phyloP scores from a whole-genome alignment of 2,329 filamentous ascomycete species.

The Aciculosporium take region DNA sequence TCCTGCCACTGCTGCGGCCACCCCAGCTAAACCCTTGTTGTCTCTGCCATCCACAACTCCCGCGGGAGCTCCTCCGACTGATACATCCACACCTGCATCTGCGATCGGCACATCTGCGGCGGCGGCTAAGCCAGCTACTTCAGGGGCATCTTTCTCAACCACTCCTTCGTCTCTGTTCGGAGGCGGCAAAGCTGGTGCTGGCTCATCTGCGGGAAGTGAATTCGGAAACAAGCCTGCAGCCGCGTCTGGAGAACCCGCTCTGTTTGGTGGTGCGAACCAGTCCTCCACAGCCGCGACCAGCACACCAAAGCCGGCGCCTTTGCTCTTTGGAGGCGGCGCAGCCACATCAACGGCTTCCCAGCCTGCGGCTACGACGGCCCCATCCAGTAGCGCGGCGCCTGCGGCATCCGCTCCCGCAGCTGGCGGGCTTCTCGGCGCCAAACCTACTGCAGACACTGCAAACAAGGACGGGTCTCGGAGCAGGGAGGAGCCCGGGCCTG shows the following conservation, averaged over 20 bases:
- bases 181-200: slow-evolving; percentile 14
- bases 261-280: slow-evolving; percentile 16
- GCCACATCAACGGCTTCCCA: slow-evolving; percentile 15
- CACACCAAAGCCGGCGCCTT: slow-evolving; percentile 8
- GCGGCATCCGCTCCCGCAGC: slow-evolving; percentile 11
- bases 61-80: slow-evolving; percentile 37
- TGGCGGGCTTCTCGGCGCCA: slow-evolving; percentile 19
- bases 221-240: slow-evolving; percentile 14
- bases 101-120: slow-evolving; percentile 6
- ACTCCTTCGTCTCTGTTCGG: slow-evolving; percentile 17
- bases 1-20: slow-evolving; percentile 12
- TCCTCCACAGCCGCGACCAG: slow-evolving; percentile 4
- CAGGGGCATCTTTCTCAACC: slow-evolving; percentile 8
- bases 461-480: slow-evolving; percentile 8
- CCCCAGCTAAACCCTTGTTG: slow-evolving; percentile 12
- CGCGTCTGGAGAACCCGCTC: slow-evolving; percentile 9
- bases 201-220: slow-evolving; percentile 9
- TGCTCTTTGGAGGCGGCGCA: slow-evolving; percentile 12
- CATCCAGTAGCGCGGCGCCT: slow-evolving; percentile 16
- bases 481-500: slow-evolving; percentile 17
- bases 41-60: slow-evolving; percentile 23
- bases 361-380: slow-evolving; percentile 12
- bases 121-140: slow-evolving; percentile 10
- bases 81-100: slow-evolving; percentile 15
- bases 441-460: slow-evolving; percentile 17